These are phyloP conservation scores for Colletotrichum gloeosporioides DNA, from an alignment of 2,329 filamentous ascomycete genomes.

Conservation along the genomic window DNA sequence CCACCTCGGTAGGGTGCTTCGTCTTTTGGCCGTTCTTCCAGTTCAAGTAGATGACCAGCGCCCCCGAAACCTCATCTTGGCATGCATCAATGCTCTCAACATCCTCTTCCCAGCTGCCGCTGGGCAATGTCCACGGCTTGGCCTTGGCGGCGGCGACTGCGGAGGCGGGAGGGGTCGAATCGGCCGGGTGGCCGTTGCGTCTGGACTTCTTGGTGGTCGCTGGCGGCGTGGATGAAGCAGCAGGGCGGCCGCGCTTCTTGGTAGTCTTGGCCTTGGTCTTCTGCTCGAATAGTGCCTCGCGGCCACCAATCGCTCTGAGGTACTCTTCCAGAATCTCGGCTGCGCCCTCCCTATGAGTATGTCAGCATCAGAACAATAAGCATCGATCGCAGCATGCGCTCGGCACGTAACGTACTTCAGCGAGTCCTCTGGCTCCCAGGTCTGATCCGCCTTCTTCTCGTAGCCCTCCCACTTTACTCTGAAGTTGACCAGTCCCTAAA, in stretches of 20 bases:
- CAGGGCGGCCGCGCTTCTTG: constrained; percentile 64
- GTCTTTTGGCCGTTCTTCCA: constrained; percentile 80
- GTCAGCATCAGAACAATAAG: not conserved
- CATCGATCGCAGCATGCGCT: not conserved
- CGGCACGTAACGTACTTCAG: constrained; percentile 50
- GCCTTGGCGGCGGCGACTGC: constrained; percentile 38
- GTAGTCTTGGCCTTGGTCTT: constrained; percentile 54
- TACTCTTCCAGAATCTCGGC: constrained; percentile 69
- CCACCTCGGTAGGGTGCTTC: constrained; percentile 70
- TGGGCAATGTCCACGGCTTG: constrained; percentile 67
- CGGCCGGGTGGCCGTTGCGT: constrained; percentile 55
- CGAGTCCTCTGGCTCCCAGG: constrained; percentile 82
- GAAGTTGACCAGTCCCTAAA: constrained; percentile 60
- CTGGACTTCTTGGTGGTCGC: constrained; percentile 50
- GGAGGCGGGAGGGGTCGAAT: constrained; percentile 53
- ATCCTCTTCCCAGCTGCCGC: constrained; percentile 79
- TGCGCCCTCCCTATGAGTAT: constrained; percentile 55
- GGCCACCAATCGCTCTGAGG: constrained; percentile 66
- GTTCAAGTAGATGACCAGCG: constrained; percentile 70
- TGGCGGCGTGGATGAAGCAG: constrained; percentile 39
- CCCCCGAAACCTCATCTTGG: constrained; percentile 65
- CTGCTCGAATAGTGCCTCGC: constrained; percentile 57
- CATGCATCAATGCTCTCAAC: constrained; percentile 75
- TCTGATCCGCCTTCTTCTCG: constrained; percentile 71
- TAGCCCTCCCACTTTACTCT: constrained; percentile 86